Evolutionary conservation across 179 eudicot genomes (phyloP).

Genomic region (Actinidia chinensis): DNA sequence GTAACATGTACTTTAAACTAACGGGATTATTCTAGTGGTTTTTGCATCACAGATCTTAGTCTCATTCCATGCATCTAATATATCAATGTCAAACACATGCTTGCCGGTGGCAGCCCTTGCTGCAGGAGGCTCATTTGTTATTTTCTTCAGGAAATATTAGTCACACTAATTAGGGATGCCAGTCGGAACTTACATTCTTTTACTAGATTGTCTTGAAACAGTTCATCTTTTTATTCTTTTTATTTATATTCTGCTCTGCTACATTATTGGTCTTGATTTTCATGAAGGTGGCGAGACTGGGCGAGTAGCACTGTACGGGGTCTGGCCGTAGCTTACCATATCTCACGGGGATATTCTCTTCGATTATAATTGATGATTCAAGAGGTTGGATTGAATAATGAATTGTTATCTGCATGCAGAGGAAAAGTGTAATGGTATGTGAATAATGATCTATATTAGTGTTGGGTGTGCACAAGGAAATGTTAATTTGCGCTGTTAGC

Average conservation of each 20-base stretch:
- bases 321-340: conserved; percentile 86
- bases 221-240: not conserved
- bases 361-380: conserved; percentile 27
- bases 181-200: not conserved
- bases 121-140: too few relatives aligned
- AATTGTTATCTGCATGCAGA: not conserved
- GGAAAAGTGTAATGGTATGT: not conserved
- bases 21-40: too few relatives aligned
- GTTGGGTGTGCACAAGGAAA: too few relatives aligned
- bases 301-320: conserved; percentile 76
- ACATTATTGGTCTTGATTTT: not conserved
- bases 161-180: not conserved
- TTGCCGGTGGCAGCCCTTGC: too few relatives aligned
- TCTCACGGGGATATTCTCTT: conserved; percentile 71
- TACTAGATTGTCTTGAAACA: not conserved
- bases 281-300: conserved; percentile 90
- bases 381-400: not conserved
- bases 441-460: too few relatives aligned
- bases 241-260: not conserved
- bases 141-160: not conserved
- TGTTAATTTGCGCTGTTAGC: too few relatives aligned
- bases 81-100: too few relatives aligned
- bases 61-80: too few relatives aligned
- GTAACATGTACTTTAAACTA: too few relatives aligned
- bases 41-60: too few relatives aligned